Base-by-base conservation (phyloP, 768 basidiomycete species). In the Trametes sanguinea region DNA sequence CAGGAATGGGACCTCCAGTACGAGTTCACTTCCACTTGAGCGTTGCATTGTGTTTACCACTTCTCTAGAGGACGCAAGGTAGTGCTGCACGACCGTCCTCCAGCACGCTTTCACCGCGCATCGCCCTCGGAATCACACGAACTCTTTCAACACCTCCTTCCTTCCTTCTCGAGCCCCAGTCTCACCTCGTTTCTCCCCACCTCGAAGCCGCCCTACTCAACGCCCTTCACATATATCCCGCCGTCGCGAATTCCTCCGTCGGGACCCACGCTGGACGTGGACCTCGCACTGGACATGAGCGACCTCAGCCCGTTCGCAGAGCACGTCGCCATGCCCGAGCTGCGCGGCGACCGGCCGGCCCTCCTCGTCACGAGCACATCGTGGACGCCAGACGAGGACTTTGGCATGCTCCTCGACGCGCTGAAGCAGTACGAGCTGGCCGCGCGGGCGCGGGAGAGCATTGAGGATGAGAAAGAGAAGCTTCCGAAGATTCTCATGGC, bases 331-430 rank as follows among this genome's bases (percentile, higher is more conserved):
- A 72, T 78, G 68, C 85, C 89, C 4, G 69, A 69, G n/a, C 74
- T 85, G 29, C 83, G 92, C 37, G 68, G 76, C 2, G 91, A 94
- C 64, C 80, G 95, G 59, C 93, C 94, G 4, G 95, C 94, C 1
- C 76, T 98, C 2, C 66, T 98, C 16, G 87, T 99, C 30, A 94
- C 92, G 27, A 92, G 93, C 66, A 99, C 97, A 1, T 94, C 92
- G 14, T 98, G 96, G 96, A 98, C 97, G 1, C 85, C 93, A 6
- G 97, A 99, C 69, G 97, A 99, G 73, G 95, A 98, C 72, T 98
- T 99, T 66, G 76, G 82, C 8, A 83, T 97, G 54, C 84, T 99
- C 16, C 74, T 98, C 22, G 80, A 84, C 17, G 94, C 94, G 2
- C 77, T 99, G 42, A 72, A 76, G 13, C 44, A 75, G 14, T 98